phyloP scores from a whole-genome alignment of 805 yeast species.

The Kuraishia borneana region DNA sequence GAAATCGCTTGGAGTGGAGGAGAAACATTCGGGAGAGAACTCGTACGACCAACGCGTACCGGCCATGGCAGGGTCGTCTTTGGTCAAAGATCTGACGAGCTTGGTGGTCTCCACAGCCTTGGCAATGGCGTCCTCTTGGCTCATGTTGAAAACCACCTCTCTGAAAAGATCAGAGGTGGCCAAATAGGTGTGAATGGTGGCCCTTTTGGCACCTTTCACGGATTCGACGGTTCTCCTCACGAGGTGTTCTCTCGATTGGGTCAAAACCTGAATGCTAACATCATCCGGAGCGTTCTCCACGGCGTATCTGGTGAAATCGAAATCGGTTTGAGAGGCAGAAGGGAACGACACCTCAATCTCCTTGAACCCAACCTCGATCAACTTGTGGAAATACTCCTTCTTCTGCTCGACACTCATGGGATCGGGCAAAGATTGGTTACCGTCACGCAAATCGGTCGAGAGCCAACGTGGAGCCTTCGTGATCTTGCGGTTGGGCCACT shows the following conservation, averaged over 20 bases:
- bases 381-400: slow-evolving; percentile 54
- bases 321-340: slow-evolving; percentile 69
- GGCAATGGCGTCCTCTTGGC: slow-evolving; percentile 44
- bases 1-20: slow-evolving; percentile 57
- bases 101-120: slow-evolving; percentile 54
- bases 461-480: slow-evolving; percentile 70
- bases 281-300: slow-evolving; percentile 67
- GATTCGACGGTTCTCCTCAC: slow-evolving; percentile 65
- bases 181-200: slow-evolving; percentile 65
- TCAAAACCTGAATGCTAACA: slow-evolving; percentile 64
- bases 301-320: slow-evolving; percentile 70
- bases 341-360: slow-evolving; percentile 82
- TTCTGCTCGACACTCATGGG: slow-evolving; percentile 81
- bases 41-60: slow-evolving; percentile 65
- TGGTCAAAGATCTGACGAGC: slow-evolving; percentile 55
- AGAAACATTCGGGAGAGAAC: slow-evolving; percentile 73
- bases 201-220: slow-evolving; percentile 62
- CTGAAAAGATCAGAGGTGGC: slow-evolving; percentile 72
- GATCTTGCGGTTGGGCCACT: slow-evolving; percentile 57
- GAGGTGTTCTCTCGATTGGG: slow-evolving; percentile 68
- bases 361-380: slow-evolving; percentile 66
- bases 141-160: slow-evolving; percentile 56
- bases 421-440: slow-evolving; percentile 77
- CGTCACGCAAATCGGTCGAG: slow-evolving; percentile 75
- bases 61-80: slow-evolving; percentile 44